phyloP scores from a whole-genome alignment of 305 asterid genomes.

The Fraxinus xanthoxyloides region DNA sequence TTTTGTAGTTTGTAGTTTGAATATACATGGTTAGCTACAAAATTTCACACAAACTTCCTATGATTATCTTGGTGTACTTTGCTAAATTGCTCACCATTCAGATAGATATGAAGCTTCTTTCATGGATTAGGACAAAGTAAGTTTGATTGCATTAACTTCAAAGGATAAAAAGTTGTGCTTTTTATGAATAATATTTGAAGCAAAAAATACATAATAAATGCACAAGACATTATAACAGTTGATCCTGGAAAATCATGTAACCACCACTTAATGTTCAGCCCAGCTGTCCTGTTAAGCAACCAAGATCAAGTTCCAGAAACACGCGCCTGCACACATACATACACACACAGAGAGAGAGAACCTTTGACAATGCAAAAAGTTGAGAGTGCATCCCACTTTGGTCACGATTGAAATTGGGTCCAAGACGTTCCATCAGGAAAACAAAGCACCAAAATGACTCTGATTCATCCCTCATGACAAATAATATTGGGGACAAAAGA shows the following conservation, averaged over 20 bases:
- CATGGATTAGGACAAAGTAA: neutral
- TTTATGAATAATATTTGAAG: neutral
- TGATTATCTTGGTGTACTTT: neutral
- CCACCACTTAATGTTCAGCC: neutral
- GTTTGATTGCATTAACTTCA: neutral
- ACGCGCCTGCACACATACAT: neutral
- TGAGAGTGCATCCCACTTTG: conserved; percentile 99
- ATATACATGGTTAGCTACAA: neutral
- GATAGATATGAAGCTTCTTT: neutral
- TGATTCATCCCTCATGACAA: conserved; percentile 87
- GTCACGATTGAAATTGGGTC: conserved; percentile 98
- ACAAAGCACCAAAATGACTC: conserved; percentile 98
- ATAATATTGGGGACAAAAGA: conserved; percentile 91
- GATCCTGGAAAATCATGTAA: neutral
- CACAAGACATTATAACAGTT: neutral
- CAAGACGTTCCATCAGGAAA: conserved; percentile 90
- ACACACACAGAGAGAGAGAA: conserved; percentile 25
- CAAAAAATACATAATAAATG: neutral
- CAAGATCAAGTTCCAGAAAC: neutral
- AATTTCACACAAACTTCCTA: neutral
- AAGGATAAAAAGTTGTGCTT: neutral
- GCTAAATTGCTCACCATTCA: neutral
- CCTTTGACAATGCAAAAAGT: conserved; percentile 97
- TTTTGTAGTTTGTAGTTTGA: neutral
- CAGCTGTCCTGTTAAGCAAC: neutral